Evolutionary conservation across 164 flowering plant genomes (phyloP).

Genomic region (Berberis thunbergii): DNA sequence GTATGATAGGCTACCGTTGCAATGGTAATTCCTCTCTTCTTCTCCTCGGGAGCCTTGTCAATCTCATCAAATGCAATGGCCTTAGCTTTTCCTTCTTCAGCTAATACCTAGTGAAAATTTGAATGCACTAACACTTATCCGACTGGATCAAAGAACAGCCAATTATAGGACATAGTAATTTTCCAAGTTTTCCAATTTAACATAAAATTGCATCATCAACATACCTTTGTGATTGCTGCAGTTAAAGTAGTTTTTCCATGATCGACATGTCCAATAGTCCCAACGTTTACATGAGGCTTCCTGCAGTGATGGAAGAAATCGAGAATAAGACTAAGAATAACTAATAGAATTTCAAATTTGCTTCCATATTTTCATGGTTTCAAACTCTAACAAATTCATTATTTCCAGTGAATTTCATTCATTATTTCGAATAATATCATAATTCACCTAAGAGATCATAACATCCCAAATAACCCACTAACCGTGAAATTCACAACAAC

Average conservation of each 20-base stretch:
- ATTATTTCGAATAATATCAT: too few species aligned
- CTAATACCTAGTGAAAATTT: constrained; percentile 47
- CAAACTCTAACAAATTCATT: too few species aligned
- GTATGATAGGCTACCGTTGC: constrained; percentile 48
- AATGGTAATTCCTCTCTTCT: constrained; percentile 95
- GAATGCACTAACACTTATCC: neutral
- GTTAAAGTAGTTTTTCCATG: constrained; percentile 97
- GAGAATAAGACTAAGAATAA: neutral
- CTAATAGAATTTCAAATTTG: neutral
- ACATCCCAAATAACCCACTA: too few species aligned
- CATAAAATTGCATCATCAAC: neutral
- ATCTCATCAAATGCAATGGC: constrained; percentile 95
- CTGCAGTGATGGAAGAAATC: constrained; percentile 27
- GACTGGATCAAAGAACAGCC: neutral
- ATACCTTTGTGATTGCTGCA: constrained; percentile 93
- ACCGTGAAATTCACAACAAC: too few species aligned
- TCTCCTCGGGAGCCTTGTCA: constrained; percentile 99
- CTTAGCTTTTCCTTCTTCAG: constrained; percentile 94
- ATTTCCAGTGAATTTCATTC: too few species aligned
- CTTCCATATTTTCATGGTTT: neutral
- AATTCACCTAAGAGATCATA: too few species aligned
- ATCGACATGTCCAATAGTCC: constrained; percentile 98
- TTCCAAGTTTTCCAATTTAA: neutral
- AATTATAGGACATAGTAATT: neutral
- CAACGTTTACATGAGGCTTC: constrained; percentile 93